Evolutionary conservation across 495 filamentous ascomycete species (phyloP).

Genomic region (Penicillium argentinense): DNA sequence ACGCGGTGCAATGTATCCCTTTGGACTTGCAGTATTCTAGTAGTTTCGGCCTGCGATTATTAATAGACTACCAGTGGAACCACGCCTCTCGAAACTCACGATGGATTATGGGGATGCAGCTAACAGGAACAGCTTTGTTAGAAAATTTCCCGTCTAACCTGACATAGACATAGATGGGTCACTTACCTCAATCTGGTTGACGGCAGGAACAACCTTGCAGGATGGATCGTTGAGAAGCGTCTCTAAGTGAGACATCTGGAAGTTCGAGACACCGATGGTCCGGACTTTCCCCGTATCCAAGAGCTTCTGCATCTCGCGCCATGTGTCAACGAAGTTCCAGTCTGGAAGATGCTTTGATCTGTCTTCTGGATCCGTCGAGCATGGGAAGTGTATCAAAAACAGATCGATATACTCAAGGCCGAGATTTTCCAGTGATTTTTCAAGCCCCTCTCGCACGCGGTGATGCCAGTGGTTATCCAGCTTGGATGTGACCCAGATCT

Average conservation of each 20-base stretch:
- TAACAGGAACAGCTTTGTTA: too few relatives aligned
- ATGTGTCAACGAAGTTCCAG: constrained; percentile 79
- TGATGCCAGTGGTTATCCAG: constrained; percentile 78
- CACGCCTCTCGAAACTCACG: background rate
- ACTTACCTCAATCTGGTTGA: constrained; percentile 87
- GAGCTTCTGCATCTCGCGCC: constrained; percentile 77
- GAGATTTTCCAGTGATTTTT: constrained; percentile 63
- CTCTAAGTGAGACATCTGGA: constrained; percentile 56
- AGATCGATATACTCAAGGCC: constrained; percentile 76
- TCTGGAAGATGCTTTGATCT: constrained; percentile 55
- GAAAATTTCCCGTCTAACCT: too few relatives aligned
- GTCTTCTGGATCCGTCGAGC: constrained; percentile 54
- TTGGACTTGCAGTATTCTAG: constrained; percentile 63
- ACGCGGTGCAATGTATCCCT: constrained; percentile 63
- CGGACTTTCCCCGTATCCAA: constrained; percentile 69
- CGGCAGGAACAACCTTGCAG: constrained; percentile 65
- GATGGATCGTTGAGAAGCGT: constrained; percentile 51
- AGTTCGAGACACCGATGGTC: constrained; percentile 64
- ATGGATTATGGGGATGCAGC: background rate
- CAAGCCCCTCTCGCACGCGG: constrained; percentile 63
- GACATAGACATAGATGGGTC: constrained; percentile 32
- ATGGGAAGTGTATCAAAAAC: constrained; percentile 83
- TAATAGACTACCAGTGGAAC: constrained; percentile 6
- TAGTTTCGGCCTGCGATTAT: constrained; percentile 71
- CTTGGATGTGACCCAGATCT: constrained; percentile 86